A percentile compares a stretch with the other conserved stretches of the same genome.
Conservation (phyloP, 2,329 filamentous ascomycete species). For the Ceratocystis lukuohia region DNA sequence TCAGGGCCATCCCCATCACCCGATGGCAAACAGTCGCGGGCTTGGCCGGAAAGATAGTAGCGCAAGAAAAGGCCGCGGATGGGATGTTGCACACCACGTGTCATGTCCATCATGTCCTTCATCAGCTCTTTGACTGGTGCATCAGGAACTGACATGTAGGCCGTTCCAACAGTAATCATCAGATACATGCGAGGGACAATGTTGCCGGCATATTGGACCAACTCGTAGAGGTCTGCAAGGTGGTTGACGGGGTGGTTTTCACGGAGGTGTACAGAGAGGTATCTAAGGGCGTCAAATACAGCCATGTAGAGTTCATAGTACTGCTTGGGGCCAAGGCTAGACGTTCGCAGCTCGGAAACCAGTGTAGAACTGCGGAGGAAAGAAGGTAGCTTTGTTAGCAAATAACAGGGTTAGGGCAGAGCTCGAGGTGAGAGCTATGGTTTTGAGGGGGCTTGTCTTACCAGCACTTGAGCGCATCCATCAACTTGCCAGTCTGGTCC, state of each 20-base stretch:
- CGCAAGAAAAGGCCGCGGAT: constrained; percentile 88
- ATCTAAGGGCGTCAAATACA: constrained; percentile 92
- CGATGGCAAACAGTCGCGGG: constrained; percentile 72
- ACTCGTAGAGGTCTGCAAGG: constrained; percentile 91
- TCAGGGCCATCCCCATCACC: constrained; percentile 81
- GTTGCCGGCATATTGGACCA: constrained; percentile 96
- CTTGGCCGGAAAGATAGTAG: constrained; percentile 93
- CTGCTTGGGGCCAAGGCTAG: constrained; percentile 94
- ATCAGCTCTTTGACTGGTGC: constrained; percentile 98
- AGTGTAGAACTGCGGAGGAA: constrained; percentile 66
- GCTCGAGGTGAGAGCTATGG: background rate
- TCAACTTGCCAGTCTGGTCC: constrained; percentile 93
- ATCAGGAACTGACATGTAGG: constrained; percentile 97
- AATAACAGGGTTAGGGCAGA: background rate
- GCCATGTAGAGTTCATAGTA: constrained; percentile 99
- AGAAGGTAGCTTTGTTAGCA: background rate
- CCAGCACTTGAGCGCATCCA: constrained; percentile 99
- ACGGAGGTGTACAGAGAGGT: constrained; percentile 89
- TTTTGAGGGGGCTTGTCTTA: constrained; percentile 34
- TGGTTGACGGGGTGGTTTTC: constrained; percentile 97
- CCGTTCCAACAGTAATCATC: constrained; percentile 98
- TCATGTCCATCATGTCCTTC: constrained; percentile 99
- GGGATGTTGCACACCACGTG: constrained; percentile 89
- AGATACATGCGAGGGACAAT: constrained; percentile 93
- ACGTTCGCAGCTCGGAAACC: constrained; percentile 94